These are phyloP conservation scores for Schwanniomyces occidentalis DNA, from an alignment of 805 yeast genomes.

Conservation along the genomic window DNA sequence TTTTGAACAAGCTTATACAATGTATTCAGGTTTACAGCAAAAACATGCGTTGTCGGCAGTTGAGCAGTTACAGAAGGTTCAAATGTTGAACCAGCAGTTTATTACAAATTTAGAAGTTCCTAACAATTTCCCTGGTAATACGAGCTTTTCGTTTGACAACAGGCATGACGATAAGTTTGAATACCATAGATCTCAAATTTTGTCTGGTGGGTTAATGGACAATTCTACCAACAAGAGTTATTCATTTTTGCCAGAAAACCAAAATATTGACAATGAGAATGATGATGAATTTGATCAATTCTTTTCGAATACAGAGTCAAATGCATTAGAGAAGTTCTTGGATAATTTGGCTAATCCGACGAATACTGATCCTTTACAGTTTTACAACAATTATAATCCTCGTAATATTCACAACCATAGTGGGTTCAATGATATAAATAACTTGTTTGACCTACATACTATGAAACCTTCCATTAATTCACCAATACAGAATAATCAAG, in stretches of 20 bases:
- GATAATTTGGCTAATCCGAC: constrained; percentile 37
- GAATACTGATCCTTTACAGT: constrained; percentile 29
- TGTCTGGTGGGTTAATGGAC: no score
- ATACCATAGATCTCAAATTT: constrained; percentile 2
- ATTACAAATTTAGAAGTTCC: constrained; percentile 1
- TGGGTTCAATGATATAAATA: constrained; percentile 6
- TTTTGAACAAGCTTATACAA: constrained; percentile 45
- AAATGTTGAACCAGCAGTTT: constrained; percentile 27
- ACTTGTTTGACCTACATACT: constrained; percentile 30
- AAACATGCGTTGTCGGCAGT: constrained; percentile 34
- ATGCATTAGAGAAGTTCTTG: constrained; percentile 41
- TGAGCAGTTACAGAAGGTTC: constrained; percentile 40
- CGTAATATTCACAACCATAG: constrained; percentile 1
- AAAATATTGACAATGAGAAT: constrained; percentile 10
- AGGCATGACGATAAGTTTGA: constrained; percentile 1
- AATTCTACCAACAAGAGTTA: no score
- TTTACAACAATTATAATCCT: constrained; percentile 22
- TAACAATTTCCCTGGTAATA: constrained; percentile 5
- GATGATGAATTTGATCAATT: constrained; percentile 31
- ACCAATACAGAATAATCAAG: neutral
- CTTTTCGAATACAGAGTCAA: constrained; percentile 36
- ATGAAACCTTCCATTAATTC: constrained; percentile 27
- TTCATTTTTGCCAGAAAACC: no score
- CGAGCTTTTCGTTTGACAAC: constrained; percentile 4
- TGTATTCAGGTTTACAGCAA: constrained; percentile 41